Percentiles rank a stretch among this genome's conserved stretches.
These are phyloP conservation scores for Hypoxylon sp. DNA, from an alignment of 2,329 filamentous ascomycete genomes.

Conservation along the genomic window DNA sequence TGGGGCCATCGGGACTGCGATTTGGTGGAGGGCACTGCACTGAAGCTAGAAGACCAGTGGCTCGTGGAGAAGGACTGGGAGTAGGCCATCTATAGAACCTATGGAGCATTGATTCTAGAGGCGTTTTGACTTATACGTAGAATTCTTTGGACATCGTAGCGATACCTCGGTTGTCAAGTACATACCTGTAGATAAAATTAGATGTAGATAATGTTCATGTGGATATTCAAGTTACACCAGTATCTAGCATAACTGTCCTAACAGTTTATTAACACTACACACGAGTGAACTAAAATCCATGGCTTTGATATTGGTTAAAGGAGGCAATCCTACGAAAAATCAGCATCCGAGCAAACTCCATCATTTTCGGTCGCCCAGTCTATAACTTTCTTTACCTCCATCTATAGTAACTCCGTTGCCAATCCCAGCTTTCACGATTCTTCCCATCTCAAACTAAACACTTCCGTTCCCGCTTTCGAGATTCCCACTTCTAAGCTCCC, in stretches of 20 bases:
- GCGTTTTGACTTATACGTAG: neutral
- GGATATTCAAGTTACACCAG: neutral
- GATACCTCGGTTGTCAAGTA: conserved; percentile 14
- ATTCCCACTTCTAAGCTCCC: conserved; percentile 61
- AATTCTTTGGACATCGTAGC: neutral
- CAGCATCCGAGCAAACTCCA: neutral
- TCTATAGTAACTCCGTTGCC: neutral
- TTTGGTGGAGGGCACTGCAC: conserved; percentile 48
- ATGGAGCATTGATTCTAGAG: neutral
- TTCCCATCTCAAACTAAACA: conserved; percentile 60
- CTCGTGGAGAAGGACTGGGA: conserved; percentile 52
- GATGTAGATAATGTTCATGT: neutral
- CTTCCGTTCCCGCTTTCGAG: conserved; percentile 59
- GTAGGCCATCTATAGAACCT: neutral
- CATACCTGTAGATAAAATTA: neutral
- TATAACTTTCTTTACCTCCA: neutral
- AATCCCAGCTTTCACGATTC: neutral
- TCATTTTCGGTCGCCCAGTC: neutral
- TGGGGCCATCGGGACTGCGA: conserved; percentile 52
- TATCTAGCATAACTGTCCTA: neutral
- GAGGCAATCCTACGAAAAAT: neutral
- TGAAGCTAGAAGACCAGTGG: conserved; percentile 51
- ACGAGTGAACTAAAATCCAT: neutral
- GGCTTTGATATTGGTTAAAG: neutral
- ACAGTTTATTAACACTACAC: neutral